Evolutionary conservation across 441 rosid species (phyloP), one percentile per base, ranked within the genome.

Genomic region (Erodium trifolium): DNA sequence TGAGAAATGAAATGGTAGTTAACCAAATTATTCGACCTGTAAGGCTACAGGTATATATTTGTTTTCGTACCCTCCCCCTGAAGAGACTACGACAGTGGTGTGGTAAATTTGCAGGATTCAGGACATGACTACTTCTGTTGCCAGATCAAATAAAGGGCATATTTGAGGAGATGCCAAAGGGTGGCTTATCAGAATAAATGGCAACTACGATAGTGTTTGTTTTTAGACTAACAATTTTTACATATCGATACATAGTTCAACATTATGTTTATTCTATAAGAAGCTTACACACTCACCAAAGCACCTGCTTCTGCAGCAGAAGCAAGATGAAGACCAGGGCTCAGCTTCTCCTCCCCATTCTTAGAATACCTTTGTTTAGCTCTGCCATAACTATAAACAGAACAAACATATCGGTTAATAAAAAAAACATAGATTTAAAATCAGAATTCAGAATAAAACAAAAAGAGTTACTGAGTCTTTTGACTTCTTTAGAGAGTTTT

Each of bases 271-370:
- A 72, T 45, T 9, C 41, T 47, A 67, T 45, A 47, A 57, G 70
- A 78, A 66, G 60, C 65, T 71, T 37, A 73, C 62, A 69, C 62
- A 78, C 91, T 81, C 35, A 93, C 98, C 90, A 93, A 79, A 79
- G 82, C 92, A 72, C 99, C 96, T 62, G 97, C 97, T 85, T 93
- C 96, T 67, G 99, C 97, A 67, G 99, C 95, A 73, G 96, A 87
- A 79, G 88, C 91, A 70, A 93, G 93, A 82, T 89, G 97, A 75
- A 88, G 87, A 71, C 82, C 78, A 59, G 93, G 83, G 64, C 84
- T 83, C 71, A 89, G 80, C 75, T 78, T 83, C 70, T 77, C 85
- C 60, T 87, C 90, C 76, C 84, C 80, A 72, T 71, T 78, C 78
- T 68, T 78, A 66, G 87, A 84, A 72, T 93, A 89, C 80, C 97